These are phyloP conservation scores for Exophiala lecanii-corni DNA, from an alignment of 2,329 filamentous ascomycete genomes.

Conservation along the genomic window DNA sequence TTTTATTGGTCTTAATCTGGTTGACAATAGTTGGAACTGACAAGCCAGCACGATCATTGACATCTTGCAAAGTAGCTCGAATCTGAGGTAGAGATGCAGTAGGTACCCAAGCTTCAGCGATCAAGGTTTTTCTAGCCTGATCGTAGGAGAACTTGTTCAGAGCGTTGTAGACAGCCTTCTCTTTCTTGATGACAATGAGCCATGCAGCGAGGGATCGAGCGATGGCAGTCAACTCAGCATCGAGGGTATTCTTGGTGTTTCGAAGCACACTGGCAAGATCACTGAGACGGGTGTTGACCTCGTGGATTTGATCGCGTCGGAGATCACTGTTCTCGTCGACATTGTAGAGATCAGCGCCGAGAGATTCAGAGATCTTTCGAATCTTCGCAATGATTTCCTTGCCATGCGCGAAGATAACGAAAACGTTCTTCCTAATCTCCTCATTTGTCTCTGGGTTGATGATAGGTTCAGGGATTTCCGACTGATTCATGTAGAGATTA, in stretches of 20 bases:
- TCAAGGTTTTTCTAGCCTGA: conserved; percentile 87
- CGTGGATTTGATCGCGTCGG: conserved; percentile 90
- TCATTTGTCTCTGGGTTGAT: conserved; percentile 91
- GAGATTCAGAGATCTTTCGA: conserved; percentile 95
- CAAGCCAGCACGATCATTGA: conserved; percentile 90
- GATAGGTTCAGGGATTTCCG: conserved; percentile 90
- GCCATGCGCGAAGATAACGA: conserved; percentile 97
- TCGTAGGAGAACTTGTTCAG: conserved; percentile 97
- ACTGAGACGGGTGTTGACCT: conserved; percentile 88
- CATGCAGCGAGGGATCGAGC: conserved; percentile 87
- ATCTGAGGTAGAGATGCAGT: conserved; percentile 85
- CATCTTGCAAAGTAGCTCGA: conserved; percentile 89
- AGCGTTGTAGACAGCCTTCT: conserved; percentile 95
- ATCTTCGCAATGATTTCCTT: conserved; percentile 99
- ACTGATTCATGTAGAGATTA: conserved; percentile 99
- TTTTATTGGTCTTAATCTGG: conserved; percentile 95
- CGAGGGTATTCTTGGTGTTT: conserved; percentile 91
- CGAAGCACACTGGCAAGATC: conserved; percentile 88
- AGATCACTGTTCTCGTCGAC: conserved; percentile 97
- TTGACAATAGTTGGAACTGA: conserved; percentile 99
- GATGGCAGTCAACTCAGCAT: conserved; percentile 90
- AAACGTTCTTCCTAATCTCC: conserved; percentile 91
- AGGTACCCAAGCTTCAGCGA: conserved; percentile 96
- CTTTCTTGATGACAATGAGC: conserved; percentile 97
- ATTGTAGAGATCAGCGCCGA: conserved; percentile 91